A percentile compares a stretch with the other conserved stretches of the same genome.
phyloP scores from a whole-genome alignment of 306 rosid genomes.

The Medicago arabica region DNA sequence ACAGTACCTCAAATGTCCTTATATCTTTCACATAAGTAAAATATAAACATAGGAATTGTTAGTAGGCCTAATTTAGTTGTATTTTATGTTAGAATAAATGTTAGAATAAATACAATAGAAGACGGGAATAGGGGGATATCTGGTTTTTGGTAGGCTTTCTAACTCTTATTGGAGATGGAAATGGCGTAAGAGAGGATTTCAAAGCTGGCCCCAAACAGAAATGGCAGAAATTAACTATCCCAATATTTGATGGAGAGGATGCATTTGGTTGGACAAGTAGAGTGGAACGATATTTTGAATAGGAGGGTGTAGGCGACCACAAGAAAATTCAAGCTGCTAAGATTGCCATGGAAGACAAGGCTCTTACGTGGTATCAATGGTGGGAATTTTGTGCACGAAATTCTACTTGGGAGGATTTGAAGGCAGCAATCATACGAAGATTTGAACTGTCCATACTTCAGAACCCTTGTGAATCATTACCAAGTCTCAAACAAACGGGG shows the following conservation, averaged over 20 bases:
- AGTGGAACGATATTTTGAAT: background rate
- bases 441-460: background rate
- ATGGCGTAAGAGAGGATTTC: background rate
- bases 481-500: background rate
- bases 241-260: background rate
- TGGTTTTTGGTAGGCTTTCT: background rate
- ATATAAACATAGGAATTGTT: background rate
- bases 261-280: background rate
- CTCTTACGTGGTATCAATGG: background rate
- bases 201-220: background rate
- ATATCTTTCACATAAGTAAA: constrained; percentile 58
- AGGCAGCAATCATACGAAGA: no score
- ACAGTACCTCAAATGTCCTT: constrained; percentile 87
- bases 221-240: no score
- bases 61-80: background rate
- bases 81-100: background rate
- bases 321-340: background rate
- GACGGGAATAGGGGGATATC: no score
- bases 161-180: background rate
- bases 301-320: background rate
- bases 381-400: background rate
- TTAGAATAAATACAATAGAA: background rate
- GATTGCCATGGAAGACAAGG: background rate
- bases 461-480: background rate
- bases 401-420: no score